phyloP scores from a whole-genome alignment of 2,329 filamentous ascomycete genomes.

The Trichophyton simii region DNA sequence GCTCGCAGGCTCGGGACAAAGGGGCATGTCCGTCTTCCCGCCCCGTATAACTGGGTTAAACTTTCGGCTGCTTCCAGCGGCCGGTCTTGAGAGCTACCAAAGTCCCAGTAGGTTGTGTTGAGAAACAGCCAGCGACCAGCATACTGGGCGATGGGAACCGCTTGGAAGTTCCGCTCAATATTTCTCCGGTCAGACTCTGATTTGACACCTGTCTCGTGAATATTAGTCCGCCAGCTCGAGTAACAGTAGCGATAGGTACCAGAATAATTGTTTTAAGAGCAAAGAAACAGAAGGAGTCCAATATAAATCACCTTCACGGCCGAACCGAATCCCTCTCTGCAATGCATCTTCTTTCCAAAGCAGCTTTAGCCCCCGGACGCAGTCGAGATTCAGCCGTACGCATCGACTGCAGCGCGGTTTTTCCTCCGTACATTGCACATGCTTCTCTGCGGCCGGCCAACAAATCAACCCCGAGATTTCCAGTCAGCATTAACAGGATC shows the following conservation, averaged over 20 bases:
- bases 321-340: constrained; percentile 20
- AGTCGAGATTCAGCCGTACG: constrained; percentile 17
- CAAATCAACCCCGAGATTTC: background rate
- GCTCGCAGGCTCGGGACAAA: background rate
- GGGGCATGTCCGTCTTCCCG: background rate
- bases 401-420: constrained; percentile 20
- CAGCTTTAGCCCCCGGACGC: constrained; percentile 18
- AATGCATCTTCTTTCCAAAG: constrained; percentile 22
- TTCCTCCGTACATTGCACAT: constrained; percentile 24
- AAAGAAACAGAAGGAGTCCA: background rate
- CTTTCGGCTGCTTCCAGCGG: background rate
- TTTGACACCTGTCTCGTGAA: background rate
- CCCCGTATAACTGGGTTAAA: background rate
- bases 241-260: constrained; percentile 5
- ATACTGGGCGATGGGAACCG: constrained; percentile 10
- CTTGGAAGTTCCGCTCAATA: constrained; percentile 1
- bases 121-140: constrained; percentile 18
- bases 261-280: background rate
- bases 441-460: constrained; percentile 14
- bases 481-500: background rate
- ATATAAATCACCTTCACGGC: constrained; percentile 16
- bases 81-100: constrained; percentile 4
- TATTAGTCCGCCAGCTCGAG: background rate
- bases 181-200: background rate
- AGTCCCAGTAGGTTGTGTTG: constrained; percentile 17